These are phyloP conservation scores for Debaryomyces robertsiae DNA, from an alignment of 1,139 yeast species.

Conservation along the genomic window DNA sequence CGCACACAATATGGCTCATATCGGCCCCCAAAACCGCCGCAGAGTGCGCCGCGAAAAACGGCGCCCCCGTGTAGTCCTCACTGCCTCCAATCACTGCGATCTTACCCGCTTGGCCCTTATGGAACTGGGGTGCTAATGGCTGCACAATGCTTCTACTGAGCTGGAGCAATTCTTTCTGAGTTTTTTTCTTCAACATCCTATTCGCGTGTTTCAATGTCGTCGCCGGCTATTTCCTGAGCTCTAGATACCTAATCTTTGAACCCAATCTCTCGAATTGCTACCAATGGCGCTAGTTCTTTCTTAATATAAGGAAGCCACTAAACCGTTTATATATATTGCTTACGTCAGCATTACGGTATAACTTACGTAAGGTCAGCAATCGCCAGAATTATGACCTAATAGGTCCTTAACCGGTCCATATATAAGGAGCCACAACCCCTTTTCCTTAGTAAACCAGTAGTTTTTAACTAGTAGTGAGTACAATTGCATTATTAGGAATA, in stretches of 20 bases:
- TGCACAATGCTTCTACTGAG: constrained; percentile 65
- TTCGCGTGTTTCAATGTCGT: not conserved
- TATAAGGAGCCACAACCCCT: not conserved
- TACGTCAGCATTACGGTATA: not conserved
- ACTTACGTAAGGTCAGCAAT: constrained; percentile 8
- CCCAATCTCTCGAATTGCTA: too few species aligned
- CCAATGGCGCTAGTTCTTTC: too few species aligned
- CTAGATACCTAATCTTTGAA: too few species aligned
- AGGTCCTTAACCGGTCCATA: not conserved
- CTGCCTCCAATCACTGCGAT: constrained; percentile 91
- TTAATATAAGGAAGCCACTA: too few species aligned
- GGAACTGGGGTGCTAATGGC: constrained; percentile 69
- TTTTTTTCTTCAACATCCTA: constrained; percentile 30
- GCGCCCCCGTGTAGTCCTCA: constrained; percentile 96
- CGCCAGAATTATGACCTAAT: not conserved
- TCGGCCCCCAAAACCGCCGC: constrained; percentile 87
- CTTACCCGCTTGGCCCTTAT: constrained; percentile 94
- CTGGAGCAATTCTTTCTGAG: constrained; percentile 50
- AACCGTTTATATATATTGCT: too few species aligned
- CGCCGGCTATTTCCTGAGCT: too few species aligned
- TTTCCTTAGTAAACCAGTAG: too few species aligned
- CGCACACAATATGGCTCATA: constrained; percentile 85
- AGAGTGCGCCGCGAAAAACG: constrained; percentile 85
- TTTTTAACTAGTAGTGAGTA: not conserved
- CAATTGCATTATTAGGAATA: not conserved